phyloP scores from a whole-genome alignment of 2,329 filamentous ascomycete species.

The Phialophora expanda region DNA sequence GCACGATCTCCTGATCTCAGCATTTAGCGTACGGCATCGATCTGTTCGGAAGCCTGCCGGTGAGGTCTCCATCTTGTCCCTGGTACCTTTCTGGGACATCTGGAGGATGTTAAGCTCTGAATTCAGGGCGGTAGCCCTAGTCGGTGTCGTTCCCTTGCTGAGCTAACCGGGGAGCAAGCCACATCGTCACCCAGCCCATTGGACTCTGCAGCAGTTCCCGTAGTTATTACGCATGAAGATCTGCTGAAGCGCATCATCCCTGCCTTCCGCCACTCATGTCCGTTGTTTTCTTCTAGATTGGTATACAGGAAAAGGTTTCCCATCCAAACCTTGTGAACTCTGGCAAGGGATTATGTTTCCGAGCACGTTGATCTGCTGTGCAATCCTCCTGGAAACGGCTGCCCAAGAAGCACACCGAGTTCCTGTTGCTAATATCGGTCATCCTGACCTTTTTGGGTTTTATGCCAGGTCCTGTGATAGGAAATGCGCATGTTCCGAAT shows the following conservation, averaged over 20 bases:
- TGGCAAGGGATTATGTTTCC: neutral
- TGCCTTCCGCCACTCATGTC: neutral
- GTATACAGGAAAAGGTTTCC: neutral
- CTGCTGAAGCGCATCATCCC: neutral
- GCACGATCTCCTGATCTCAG: neutral
- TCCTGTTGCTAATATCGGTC: neutral
- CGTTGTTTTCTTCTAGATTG: neutral
- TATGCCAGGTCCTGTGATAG: neutral
- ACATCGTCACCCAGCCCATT: neutral
- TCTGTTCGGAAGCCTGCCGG: neutral
- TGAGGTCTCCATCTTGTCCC: neutral
- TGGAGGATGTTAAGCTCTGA: neutral
- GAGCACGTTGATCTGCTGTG: neutral
- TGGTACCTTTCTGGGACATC: neutral
- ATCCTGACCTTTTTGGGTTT: neutral
- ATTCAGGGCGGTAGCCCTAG: neutral
- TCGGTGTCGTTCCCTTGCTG: neutral
- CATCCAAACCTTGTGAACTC: neutral
- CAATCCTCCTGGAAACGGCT: neutral
- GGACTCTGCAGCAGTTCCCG: neutral
- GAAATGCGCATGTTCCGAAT: neutral
- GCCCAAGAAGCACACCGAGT: neutral
- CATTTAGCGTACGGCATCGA: slow-evolving; percentile 2
- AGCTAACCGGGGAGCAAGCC: neutral
- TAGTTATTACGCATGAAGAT: neutral